Percentiles rank a stretch among this genome's conserved stretches.
Conservation (phyloP, 2,329 filamentous ascomycete genomes). For the Cladosporium colombiae region DNA sequence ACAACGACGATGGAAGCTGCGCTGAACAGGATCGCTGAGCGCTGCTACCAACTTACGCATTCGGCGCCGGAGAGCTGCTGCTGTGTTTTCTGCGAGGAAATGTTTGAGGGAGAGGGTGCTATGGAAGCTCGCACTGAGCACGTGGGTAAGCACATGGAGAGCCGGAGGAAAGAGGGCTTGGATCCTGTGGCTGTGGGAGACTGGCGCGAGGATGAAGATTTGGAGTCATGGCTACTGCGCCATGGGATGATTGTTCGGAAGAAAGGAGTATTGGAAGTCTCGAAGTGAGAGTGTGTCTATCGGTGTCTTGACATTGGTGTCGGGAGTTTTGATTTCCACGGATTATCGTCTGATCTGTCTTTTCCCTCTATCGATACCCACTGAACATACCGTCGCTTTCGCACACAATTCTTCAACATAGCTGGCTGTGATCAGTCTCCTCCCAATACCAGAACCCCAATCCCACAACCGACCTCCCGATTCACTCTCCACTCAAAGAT, state of each 20-base stretch:
- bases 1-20: slow-evolving; percentile 22
- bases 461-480: not conserved
- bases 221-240: slow-evolving; percentile 43
- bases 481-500: not conserved
- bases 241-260: slow-evolving; percentile 40
- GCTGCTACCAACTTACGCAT: slow-evolving; percentile 64
- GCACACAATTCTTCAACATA: not conserved
- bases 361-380: not conserved
- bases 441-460: not conserved
- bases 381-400: not conserved
- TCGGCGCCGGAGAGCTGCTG: slow-evolving; percentile 59
- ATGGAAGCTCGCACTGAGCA: slow-evolving; percentile 91
- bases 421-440: not conserved
- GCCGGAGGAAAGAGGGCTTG: slow-evolving; percentile 39
- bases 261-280: slow-evolving; percentile 23
- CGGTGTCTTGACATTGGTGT: slow-evolving; percentile 19
- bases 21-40: slow-evolving; percentile 55
- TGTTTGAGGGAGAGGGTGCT: slow-evolving; percentile 62
- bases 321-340: not conserved
- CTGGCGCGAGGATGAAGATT: slow-evolving; percentile 36
- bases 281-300: slow-evolving; percentile 26
- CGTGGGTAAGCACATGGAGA: slow-evolving; percentile 78
- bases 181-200: slow-evolving; percentile 38
- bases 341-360: not conserved
- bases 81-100: slow-evolving; percentile 66